Base-by-base conservation (phyloP, 805 yeast species). In the Kockiozyma suomiensis region DNA sequence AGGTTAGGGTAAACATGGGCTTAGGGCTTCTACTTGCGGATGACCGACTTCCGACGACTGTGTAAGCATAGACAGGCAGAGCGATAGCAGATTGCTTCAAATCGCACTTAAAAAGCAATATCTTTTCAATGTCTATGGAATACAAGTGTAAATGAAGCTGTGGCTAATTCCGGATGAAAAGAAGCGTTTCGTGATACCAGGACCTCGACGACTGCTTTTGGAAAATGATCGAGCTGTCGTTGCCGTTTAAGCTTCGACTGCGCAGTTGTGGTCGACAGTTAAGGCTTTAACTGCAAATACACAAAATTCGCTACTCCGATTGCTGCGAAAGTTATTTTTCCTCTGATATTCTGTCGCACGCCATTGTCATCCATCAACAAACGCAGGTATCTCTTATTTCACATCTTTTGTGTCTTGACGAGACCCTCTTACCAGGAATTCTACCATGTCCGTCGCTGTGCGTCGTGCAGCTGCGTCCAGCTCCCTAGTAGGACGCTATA, bases 1-100 rank as follows among this genome's bases (percentile, higher is more conserved):
- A 49, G 52, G 42, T 49, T 49, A 49, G 52, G 52, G 52, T 4
- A 10, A 5, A 33, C 52, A 49, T 49, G 52, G 52, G 52, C 17
- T 49, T 49, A 49, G 52, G 52, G 52, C 42, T 19, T n/a, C 21
- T 19, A 5, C 4, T 13, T n/a, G 26, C 50, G 50, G 50, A 30
- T 17, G 40, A 19, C 40, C 26, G 50, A 19, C 50, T 32, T 47
- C 40, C 50, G 50, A 32, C 17, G 42, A 13, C 33, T n/a, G n/a
- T n/a, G n/a, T n/a, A n/a, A n/a, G n/a, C n/a, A n/a, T n/a, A n/a
- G n/a, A n/a, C n/a, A n/a, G n/a, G n/a, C n/a, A n/a, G n/a, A n/a
- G n/a, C n/a, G n/a, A n/a, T n/a, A n/a, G n/a, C n/a, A n/a, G n/a
- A n/a, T n/a, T n/a, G n/a, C n/a, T n/a, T n/a, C n/a, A n/a, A n/a